Conservation (phyloP, 306 rosid genomes). For the Cicer pinnatifidum region DNA sequence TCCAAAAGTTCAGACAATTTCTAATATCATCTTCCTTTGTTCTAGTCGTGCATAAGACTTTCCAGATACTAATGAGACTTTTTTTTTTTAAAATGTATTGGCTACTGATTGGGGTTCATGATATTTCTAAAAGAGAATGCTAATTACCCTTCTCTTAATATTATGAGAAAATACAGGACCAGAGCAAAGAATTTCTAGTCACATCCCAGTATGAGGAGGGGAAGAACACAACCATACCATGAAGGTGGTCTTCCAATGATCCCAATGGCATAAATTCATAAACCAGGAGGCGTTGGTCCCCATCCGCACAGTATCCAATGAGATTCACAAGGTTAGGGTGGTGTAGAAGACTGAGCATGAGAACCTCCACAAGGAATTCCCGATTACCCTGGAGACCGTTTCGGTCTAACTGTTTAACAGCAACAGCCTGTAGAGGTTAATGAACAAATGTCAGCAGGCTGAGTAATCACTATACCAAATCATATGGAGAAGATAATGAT, state of each 20-base stretch:
- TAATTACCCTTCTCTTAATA: neutral
- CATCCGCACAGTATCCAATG: slow-evolving; percentile 48
- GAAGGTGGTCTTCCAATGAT: slow-evolving; percentile 87
- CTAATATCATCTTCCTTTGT: neutral
- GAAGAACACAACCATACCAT: slow-evolving; percentile 57
- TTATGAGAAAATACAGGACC: slow-evolving; percentile 20
- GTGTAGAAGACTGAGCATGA: slow-evolving; percentile 50
- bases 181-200: slow-evolving; percentile 22
- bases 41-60: slow-evolving; percentile 6
- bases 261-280: slow-evolving; percentile 48
- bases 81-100: neutral
- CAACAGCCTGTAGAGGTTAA: slow-evolving; percentile 66
- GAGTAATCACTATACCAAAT: no score
- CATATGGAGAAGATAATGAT: neutral
- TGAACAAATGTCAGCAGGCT: slow-evolving; percentile 25
- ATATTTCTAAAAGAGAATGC: slow-evolving; percentile 8
- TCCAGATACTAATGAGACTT: neutral
- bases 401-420: slow-evolving; percentile 91
- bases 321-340: slow-evolving; percentile 48
- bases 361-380: slow-evolving; percentile 74
- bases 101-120: neutral
- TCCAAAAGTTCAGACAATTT: slow-evolving; percentile 9
- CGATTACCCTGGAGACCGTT: slow-evolving; percentile 94
- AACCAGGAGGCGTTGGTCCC: slow-evolving; percentile 48
- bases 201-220: slow-evolving; percentile 26